Evolutionary conservation across 768 basidiomycete genomes (phyloP).

Genomic region (Hortiboletus flavorubellus): DNA sequence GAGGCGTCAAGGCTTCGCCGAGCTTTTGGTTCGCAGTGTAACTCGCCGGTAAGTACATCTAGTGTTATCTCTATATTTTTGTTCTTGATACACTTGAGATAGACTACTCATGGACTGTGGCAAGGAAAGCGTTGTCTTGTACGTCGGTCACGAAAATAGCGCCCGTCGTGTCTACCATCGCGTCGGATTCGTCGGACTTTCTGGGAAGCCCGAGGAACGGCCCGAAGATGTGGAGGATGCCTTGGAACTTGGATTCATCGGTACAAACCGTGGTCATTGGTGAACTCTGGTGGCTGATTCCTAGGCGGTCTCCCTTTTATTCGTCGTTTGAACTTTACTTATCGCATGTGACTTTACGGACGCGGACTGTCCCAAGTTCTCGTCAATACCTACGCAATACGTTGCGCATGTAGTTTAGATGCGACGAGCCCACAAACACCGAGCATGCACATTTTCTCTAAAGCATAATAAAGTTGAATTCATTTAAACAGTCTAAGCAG

Average conservation of each 20-base stretch:
- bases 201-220: constrained; percentile 31
- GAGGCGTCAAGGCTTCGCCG: constrained; percentile 48
- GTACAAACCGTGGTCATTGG: constrained; percentile 51
- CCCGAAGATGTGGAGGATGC: constrained; percentile 44
- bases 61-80: neutral
- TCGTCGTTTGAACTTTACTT: neutral
- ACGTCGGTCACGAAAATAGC: constrained; percentile 50
- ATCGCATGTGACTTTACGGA: neutral
- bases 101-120: constrained; percentile 39
- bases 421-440: neutral
- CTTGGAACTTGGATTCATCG: constrained; percentile 52
- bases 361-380: neutral
- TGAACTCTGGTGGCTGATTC: constrained; percentile 21
- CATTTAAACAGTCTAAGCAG: neutral
- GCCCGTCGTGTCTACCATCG: constrained; percentile 53
- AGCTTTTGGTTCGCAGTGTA: constrained; percentile 47
- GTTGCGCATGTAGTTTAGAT: neutral
- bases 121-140: constrained; percentile 50
- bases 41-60: constrained; percentile 37
- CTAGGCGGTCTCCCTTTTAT: neutral
- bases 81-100: neutral
- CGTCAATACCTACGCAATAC: neutral
- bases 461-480: neutral
- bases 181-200: constrained; percentile 49
- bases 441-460: neutral